Evolutionary conservation across 768 basidiomycete species (phyloP), one percentile per base, ranked within the genome.

Genomic region (Mrakia blollopis): DNA sequence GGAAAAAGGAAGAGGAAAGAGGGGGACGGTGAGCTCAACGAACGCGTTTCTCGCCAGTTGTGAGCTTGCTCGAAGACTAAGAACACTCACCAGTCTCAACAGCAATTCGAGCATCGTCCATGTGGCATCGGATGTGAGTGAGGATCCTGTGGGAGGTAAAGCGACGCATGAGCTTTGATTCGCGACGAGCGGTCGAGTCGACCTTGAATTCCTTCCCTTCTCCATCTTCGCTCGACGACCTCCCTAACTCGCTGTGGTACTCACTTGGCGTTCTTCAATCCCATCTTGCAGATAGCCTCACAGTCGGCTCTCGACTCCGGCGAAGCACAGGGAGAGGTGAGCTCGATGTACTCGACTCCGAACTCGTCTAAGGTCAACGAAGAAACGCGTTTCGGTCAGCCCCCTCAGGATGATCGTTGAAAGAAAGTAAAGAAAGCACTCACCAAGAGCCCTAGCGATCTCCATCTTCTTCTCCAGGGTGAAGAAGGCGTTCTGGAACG

Each of bases 401-500:
- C 68, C 28, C 1, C 47, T 65, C 39, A 11, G 41, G 54, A 30
- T 9, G 68, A 37, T 32, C 16, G 63, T 32, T 21, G 37, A 1
- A 37, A 41, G 39, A 52, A 54, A 44, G 41, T 28, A 78, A 57
- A 35, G 2, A 13, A 3, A 8, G n/a, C n/a, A 80, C 82, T 80
- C 76, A 82, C 83, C 41, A 44, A 52, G 50, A n/a, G 94, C 94
- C 86, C 90, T 93, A 80, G 97, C 97, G 81, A 99, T 99, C 83
- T 95, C 94, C 83, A 98, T 97, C 89, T 99, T 99, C 85, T 95
- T 98, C 87, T 95, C 94, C 83, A 94, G 94, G 83, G 97, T 96
- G 83, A 98, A 99, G 88, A 99, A 99, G 73, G 97, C 96, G 83
- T 98, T 72, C 47, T 62, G 61, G 10, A 44, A n/a, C 28, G 57